Evolutionary conservation across 2,329 filamentous ascomycete genomes (phyloP).

Genomic region (Macroventuria anomochaeta): DNA sequence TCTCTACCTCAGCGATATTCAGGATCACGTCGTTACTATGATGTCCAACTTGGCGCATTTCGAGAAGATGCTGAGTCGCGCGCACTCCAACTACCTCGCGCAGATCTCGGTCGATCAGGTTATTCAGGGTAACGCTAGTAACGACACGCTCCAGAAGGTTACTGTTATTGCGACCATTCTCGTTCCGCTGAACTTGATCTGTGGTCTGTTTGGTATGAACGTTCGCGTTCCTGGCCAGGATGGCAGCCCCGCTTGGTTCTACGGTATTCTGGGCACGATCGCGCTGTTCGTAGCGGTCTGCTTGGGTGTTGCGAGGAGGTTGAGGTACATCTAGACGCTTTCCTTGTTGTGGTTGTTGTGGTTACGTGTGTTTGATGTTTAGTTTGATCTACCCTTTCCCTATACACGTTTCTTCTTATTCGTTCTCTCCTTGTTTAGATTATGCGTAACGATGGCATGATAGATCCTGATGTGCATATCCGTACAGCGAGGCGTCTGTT

Average conservation of each 20-base stretch:
- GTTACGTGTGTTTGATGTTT: conserved; percentile 1
- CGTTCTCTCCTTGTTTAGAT: not conserved
- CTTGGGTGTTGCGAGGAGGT: conserved; percentile 51
- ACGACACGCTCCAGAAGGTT: conserved; percentile 91
- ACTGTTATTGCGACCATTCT: conserved; percentile 92
- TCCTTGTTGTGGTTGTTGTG: not conserved
- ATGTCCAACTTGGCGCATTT: conserved; percentile 95
- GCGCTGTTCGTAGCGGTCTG: conserved; percentile 51
- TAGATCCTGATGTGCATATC: conserved; percentile 3
- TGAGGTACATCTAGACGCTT: conserved; percentile 50
- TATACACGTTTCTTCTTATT: not conserved
- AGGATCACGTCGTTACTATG: conserved; percentile 99
- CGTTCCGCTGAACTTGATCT: conserved; percentile 94
- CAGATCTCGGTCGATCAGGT: conserved; percentile 93
- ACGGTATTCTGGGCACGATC: conserved; percentile 66
- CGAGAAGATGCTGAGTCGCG: conserved; percentile 94
- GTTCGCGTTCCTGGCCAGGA: conserved; percentile 72
- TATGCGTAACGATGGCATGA: conserved; percentile 5
- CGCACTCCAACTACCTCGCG: conserved; percentile 94
- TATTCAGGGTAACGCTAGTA: conserved; percentile 84
- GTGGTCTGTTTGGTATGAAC: conserved; percentile 88
- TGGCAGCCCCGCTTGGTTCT: conserved; percentile 62
- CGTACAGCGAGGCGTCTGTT: conserved; percentile 15
- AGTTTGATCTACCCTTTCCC: not conserved
- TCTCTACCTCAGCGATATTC: conserved; percentile 94